Conservation (phyloP, 129 eudicot species). For the Scalesia atractyloides region DNA sequence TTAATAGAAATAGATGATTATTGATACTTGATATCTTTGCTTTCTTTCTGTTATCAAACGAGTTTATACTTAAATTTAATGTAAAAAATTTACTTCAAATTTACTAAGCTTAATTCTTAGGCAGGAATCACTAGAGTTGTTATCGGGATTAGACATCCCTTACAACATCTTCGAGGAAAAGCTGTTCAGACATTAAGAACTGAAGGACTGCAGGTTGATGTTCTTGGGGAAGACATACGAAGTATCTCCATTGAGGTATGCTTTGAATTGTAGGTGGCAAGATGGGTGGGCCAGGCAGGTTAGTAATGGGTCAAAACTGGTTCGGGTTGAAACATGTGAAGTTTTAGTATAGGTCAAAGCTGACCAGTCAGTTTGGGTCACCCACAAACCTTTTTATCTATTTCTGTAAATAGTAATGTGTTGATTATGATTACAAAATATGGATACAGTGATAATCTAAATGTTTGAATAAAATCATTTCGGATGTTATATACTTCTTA, state of each 20-base stretch:
- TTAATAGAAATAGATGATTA: background rate
- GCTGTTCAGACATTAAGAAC: conserved; percentile 66
- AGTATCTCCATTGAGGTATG: conserved; percentile 71
- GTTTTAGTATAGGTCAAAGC: background rate
- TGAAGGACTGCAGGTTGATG: conserved; percentile 83
- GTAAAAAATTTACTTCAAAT: background rate
- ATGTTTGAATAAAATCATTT: too few relatives aligned
- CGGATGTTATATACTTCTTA: too few relatives aligned
- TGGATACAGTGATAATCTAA: background rate
- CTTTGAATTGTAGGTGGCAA: background rate
- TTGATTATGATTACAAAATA: background rate
- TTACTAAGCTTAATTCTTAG: conserved; percentile 45
- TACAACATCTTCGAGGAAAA: conserved; percentile 79
- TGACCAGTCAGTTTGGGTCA: background rate
- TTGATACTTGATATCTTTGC: background rate
- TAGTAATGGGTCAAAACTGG: background rate
- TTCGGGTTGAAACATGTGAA: background rate
- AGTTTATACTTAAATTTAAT: background rate
- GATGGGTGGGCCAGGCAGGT: background rate
- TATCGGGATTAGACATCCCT: conserved; percentile 87
- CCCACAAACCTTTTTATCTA: background rate
- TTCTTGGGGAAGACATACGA: conserved; percentile 84
- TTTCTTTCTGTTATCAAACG: background rate
- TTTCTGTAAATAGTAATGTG: background rate
- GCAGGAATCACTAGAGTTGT: conserved; percentile 90